Evolutionary conservation across 345 rosid genomes (phyloP), one percentile per base, ranked within the genome.

Genomic region (Arabidopsis arenosa): DNA sequence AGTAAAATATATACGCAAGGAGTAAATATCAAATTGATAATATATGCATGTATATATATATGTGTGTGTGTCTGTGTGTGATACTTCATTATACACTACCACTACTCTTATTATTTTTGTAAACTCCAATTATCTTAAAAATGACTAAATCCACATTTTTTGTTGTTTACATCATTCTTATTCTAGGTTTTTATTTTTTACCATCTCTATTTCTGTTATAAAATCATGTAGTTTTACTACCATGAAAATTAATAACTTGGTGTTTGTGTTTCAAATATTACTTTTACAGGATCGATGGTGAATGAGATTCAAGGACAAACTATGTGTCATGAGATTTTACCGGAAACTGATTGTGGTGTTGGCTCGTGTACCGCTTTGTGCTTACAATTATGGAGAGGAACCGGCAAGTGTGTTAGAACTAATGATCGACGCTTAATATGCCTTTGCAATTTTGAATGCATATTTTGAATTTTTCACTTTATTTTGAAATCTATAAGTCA

Each of bases 321-420:
- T 2, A 18, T 2, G 3, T 72, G 75, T 26, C 51, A 60, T 2
- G 3, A 0, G 68, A 6, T 71, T 48, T 53, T 62, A 39, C 0
- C 14, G 4, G 14, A 51, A 17, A 2, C 6, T 6, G 68, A 48
- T 26, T 72, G 75, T 60, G 68, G 68, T 51, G 5, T 0, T 47
- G 75, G 75, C n/a, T 18, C 49, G 9, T 70, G 75, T 40, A 10
- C 4, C 4, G 48, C 75, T 60, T 6, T 60, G 40, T 72, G 75
- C 32, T 13, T 0, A 9, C 59, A 60, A 60, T 0, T 0, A 4
- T n/a, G 10, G 39, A 3, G 5, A 5, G 65, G 74, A 57, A 43
- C 2, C 7, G 55, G 44, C 43, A 28, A 41, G 9, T 56, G 74
- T 39, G 3, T 69, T 56, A 13, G 0, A 48, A 2, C 10, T 9